A percentile compares a stretch with the other conserved stretches of the same genome.
Conservation (phyloP, 2,329 filamentous ascomycete genomes). For the Paramyrothecium sp. region DNA sequence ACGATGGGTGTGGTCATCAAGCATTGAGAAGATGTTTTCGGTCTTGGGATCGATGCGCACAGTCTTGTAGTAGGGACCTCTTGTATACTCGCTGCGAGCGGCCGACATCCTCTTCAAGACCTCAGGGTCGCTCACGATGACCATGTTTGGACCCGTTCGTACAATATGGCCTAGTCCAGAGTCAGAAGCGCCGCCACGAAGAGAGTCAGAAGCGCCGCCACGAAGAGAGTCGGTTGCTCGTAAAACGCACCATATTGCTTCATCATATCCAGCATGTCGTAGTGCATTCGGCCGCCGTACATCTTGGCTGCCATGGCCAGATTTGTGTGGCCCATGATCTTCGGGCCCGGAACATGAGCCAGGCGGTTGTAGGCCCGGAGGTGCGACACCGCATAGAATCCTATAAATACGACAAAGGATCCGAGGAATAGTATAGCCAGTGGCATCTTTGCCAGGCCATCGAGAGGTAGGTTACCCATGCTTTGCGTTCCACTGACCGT, state of each 20-base stretch:
- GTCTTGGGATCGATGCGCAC: neutral
- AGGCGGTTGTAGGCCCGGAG: constrained; percentile 5
- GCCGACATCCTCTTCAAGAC: neutral
- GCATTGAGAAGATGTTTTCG: constrained; percentile 1
- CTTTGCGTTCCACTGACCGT: no score
- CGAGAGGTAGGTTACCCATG: no score
- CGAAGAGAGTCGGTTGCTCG: neutral
- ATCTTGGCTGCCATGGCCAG: constrained; percentile 3
- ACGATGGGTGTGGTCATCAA: neutral
- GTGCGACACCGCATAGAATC: neutral
- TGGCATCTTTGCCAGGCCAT: no score
- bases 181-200: neutral
- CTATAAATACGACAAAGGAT: neutral
- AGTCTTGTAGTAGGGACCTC: neutral
- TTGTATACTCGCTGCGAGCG: neutral
- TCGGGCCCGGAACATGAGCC: constrained; percentile 5
- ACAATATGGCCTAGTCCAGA: neutral
- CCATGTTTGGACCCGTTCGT: neutral
- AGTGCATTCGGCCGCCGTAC: constrained; percentile 17
- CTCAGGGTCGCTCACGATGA: neutral
- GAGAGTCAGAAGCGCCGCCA: neutral
- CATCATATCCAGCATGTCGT: constrained; percentile 21
- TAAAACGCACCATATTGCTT: constrained; percentile 22
- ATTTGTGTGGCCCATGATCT: constrained; percentile 5
- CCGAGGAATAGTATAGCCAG: no score